Evolutionary conservation across 768 basidiomycete genomes (phyloP), one percentile per base, ranked within the genome.

Genomic region (Lentinula guzmanii): DNA sequence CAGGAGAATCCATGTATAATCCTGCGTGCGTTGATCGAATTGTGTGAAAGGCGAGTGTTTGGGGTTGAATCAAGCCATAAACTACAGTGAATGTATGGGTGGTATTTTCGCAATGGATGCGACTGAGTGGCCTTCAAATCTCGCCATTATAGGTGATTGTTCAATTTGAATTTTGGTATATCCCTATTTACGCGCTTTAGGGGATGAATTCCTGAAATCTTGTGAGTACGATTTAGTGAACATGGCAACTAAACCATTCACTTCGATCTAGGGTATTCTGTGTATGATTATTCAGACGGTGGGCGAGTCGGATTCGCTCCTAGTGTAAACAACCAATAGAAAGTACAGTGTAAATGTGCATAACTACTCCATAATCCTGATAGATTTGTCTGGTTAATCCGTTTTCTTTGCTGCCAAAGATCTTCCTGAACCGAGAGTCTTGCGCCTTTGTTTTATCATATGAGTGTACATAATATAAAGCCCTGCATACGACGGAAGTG

Each of bases 151-250:
- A 58, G 87, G 84, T 76, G 57, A 53, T 73, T 61, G 63, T 28
- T 46, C 21, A 52, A 24, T 15, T 15, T n/a, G 8, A 21, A 1
- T 46, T 8, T 9, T 11, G 56, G 4, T 3, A 39, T n/a, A 41
- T 33, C 9, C 51, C 16, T 39, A 37, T 52, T 57, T 50, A 21
- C 46, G 46, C 46, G 10, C 18, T 51, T 24, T 62, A 81, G 81
- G 84, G 1, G 86, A 81, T 68, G 81, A 79, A 65, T 87, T 89
- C 66, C 68, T 88, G 51, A 89, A 89, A 73, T 86, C 83, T 9
- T 89, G 87, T 85, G 62, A 68, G 83, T 74, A 31, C 50, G 33
- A 43, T 54, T 45, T 6, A 31, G 45, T 21, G 31, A 53, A 35
- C 58, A 34, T 56, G 41, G 35, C 31, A 15, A 21, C 11, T n/a